Evolutionary conservation across 805 yeast genomes (phyloP).

Genomic region (Wickerhamiella sergipiensis): DNA sequence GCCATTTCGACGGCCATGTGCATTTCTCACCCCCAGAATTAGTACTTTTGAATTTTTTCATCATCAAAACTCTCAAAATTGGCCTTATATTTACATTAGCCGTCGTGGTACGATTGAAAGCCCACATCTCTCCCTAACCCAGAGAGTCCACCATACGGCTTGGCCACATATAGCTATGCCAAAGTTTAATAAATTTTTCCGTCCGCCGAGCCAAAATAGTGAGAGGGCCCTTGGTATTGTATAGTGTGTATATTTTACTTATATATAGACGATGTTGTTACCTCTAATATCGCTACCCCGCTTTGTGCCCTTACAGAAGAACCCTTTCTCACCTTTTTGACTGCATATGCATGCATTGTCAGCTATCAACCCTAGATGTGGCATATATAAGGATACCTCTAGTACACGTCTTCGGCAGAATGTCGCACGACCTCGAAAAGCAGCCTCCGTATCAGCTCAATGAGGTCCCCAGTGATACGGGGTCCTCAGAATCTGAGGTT

Average conservation of each 20-base stretch:
- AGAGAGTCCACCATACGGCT: not conserved
- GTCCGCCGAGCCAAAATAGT: too few species aligned
- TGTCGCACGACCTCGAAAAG: not conserved
- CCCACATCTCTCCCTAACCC: not conserved
- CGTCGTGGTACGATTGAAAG: not conserved
- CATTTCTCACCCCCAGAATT: too few species aligned
- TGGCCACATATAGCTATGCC: not conserved
- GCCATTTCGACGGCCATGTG: too few species aligned
- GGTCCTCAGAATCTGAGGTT: not conserved
- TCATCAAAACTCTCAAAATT: not conserved
- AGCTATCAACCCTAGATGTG: not conserved
- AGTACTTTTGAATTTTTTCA: too few species aligned
- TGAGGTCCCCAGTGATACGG: not conserved
- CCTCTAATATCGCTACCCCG: not conserved
- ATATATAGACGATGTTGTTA: not conserved
- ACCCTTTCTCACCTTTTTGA: not conserved
- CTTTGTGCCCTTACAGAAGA: not conserved
- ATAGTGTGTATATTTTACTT: not conserved
- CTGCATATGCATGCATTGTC: not conserved
- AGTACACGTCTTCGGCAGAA: not conserved
- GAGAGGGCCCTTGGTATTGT: too few species aligned
- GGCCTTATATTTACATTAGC: not conserved
- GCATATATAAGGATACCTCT: not conserved
- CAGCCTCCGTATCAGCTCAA: not conserved
- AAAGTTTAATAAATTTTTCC: too few species aligned